These are phyloP conservation scores for Lachancea quebecensis DNA, from an alignment of 805 yeast genomes.

Conservation along the genomic window DNA sequence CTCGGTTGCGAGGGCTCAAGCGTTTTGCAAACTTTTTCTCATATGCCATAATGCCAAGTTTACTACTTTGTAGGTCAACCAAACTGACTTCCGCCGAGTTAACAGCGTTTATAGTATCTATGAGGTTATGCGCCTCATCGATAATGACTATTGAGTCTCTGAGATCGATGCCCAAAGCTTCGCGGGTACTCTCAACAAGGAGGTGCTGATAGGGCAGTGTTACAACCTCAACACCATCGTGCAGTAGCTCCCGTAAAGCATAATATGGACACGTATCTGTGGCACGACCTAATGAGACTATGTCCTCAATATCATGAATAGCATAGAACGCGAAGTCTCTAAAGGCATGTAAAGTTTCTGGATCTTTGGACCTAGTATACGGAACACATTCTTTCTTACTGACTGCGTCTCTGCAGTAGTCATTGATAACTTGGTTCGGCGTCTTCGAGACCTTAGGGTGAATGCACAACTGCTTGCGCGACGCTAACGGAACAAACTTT, in stretches of 20 bases:
- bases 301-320: slow-evolving; percentile 74
- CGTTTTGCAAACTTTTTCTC: slow-evolving; percentile 52
- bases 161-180: slow-evolving; percentile 50
- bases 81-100: slow-evolving; percentile 54
- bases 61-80: slow-evolving; percentile 40
- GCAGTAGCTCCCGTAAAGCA: slow-evolving; percentile 49
- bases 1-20: slow-evolving; percentile 64
- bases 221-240: slow-evolving; percentile 60
- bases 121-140: slow-evolving; percentile 88
- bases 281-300: slow-evolving; percentile 51
- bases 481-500: slow-evolving; percentile 69
- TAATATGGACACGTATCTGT: slow-evolving; percentile 76
- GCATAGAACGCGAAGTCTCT: slow-evolving; percentile 49
- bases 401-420: slow-evolving; percentile 26
- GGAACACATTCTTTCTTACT: slow-evolving; percentile 8
- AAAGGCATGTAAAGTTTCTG: slow-evolving; percentile 36
- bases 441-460: slow-evolving; percentile 51
- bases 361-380: slow-evolving; percentile 17
- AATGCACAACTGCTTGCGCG: slow-evolving; percentile 80
- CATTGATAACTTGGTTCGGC: slow-evolving; percentile 54
- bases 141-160: slow-evolving; percentile 64
- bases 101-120: slow-evolving; percentile 67
- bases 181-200: slow-evolving; percentile 53
- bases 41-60: slow-evolving; percentile 48
- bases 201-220: slow-evolving; percentile 82